Evolutionary conservation across 345 rosid genomes (phyloP).

Genomic region (Nasturtium officinale): DNA sequence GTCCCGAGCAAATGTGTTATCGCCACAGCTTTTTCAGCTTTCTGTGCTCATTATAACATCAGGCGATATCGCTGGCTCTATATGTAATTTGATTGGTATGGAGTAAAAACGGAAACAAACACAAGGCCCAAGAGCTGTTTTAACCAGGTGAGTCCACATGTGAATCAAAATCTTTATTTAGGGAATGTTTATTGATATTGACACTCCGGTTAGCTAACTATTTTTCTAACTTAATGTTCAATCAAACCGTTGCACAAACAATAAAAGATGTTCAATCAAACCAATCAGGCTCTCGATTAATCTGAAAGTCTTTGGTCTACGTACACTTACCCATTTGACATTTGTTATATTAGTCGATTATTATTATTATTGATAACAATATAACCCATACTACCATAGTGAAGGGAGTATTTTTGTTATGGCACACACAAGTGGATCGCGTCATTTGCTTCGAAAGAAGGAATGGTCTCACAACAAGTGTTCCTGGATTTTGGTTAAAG

Average conservation of each 20-base stretch:
- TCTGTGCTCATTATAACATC: conserved; percentile 6
- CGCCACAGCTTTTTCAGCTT: background rate
- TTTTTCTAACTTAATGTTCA: conserved; percentile 31
- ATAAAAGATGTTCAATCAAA: conserved; percentile 20
- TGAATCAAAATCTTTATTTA: conserved; percentile 14
- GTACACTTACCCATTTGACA: background rate
- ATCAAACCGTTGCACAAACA: too few species aligned
- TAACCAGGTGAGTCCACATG: conserved; percentile 17
- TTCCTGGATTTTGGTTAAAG: conserved; percentile 3
- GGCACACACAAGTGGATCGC: conserved; percentile 9
- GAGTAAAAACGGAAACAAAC: background rate
- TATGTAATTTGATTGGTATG: background rate
- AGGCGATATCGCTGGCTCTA: background rate
- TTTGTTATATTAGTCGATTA: conserved; percentile 4
- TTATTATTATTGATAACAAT: conserved; percentile 1
- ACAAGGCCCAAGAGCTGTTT: background rate
- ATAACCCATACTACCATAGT: background rate
- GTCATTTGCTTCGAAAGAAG: conserved; percentile 11
- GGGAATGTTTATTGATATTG: conserved; percentile 22
- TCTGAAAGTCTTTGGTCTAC: background rate
- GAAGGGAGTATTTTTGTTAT: too few species aligned
- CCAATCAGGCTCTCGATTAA: conserved; percentile 6
- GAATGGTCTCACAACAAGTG: background rate
- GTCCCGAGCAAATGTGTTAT: conserved; percentile 15
- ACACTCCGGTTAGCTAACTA: conserved; percentile 25